Base-by-base conservation (phyloP, 2,329 filamentous ascomycete genomes). In the Ophiosphaerella herpotricha region DNA sequence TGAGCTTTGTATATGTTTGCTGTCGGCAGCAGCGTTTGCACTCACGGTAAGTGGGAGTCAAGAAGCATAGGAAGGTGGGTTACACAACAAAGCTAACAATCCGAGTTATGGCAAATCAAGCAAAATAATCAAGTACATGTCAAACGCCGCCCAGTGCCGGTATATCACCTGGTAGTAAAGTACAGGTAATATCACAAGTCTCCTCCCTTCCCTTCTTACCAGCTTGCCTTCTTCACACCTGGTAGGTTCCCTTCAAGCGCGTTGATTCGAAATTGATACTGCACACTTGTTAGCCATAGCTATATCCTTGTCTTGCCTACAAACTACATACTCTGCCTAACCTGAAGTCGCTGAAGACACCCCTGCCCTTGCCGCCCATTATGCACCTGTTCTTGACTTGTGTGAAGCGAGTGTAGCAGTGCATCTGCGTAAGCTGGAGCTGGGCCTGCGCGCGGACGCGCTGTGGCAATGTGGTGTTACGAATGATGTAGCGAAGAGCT, bases 331-430 rank as follows among this genome's bases (percentile, higher is more conserved):
- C 93, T 78, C 93, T 84, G 51, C 88, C 86, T 82, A 99, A 83
- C 76, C 91, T 90, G 69, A 99, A 99, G 70, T 94, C 93, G 49
- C 91, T 85, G 60, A 97, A 81, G n/a, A 99, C 82, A 87, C 91
- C 91, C 62, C 91, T 83, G 14, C 88, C 88, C 73, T 90, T 91
- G n/a, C 94, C 94, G 60, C 91, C 91, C 72, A 93, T 83, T 45
- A 96, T 87, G 78, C 94, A 99, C 62, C 94, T 81, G 77, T 97
- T 97, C 74, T 88, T 87, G 74, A 99, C 92, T 80, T 97, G 92
- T 42, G 93, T 96, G 50, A 90, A 85, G 54, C 92, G 84, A 32
- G 94, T 97, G 77, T 97, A 97, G 80, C 85, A 86, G 79, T 97
- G 92, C 93, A 97, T 97, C 77, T 96, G 88, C 3, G 88, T 85